phyloP scores from a whole-genome alignment of 805 yeast species.

The Hagleromyces aurorensis region DNA sequence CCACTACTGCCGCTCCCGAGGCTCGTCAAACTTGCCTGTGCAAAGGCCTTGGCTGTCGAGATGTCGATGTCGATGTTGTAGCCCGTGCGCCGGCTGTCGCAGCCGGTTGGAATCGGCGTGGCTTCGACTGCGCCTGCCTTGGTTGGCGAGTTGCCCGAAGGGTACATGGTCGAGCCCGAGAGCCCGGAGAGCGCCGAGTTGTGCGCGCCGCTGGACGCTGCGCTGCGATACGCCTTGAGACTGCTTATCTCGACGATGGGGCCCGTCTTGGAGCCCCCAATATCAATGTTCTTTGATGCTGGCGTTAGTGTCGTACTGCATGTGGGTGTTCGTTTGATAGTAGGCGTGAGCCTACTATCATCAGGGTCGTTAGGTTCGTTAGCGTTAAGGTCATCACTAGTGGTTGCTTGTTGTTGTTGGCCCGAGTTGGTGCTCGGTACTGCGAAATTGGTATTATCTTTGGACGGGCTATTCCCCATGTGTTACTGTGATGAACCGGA shows the following conservation, averaged over 20 bases:
- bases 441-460: conserved; percentile 31
- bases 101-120: conserved; percentile 3
- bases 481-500: too few species aligned
- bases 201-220: neutral
- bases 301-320: conserved; percentile 2
- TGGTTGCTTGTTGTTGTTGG: conserved; percentile 27
- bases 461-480: conserved; percentile 67
- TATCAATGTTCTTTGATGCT: conserved; percentile 3
- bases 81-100: conserved; percentile 2
- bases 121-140: conserved; percentile 8
- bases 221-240: conserved; percentile 1
- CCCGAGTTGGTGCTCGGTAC: conserved; percentile 32
- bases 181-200: neutral
- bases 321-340: conserved; percentile 21
- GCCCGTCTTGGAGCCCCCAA: too few species aligned
- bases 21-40: conserved; percentile 7
- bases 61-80: conserved; percentile 31
- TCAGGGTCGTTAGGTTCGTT: conserved; percentile 39
- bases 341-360: conserved; percentile 39
- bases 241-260: too few species aligned
- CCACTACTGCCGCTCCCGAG: conserved; percentile 12
- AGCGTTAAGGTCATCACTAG: conserved; percentile 26
- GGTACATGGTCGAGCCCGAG: too few species aligned
- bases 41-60: conserved; percentile 31
- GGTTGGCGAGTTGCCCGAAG: too few species aligned